Conservation (phyloP, 1,284 basidiomycete species). For the Fomitiporia mediterranea region DNA sequence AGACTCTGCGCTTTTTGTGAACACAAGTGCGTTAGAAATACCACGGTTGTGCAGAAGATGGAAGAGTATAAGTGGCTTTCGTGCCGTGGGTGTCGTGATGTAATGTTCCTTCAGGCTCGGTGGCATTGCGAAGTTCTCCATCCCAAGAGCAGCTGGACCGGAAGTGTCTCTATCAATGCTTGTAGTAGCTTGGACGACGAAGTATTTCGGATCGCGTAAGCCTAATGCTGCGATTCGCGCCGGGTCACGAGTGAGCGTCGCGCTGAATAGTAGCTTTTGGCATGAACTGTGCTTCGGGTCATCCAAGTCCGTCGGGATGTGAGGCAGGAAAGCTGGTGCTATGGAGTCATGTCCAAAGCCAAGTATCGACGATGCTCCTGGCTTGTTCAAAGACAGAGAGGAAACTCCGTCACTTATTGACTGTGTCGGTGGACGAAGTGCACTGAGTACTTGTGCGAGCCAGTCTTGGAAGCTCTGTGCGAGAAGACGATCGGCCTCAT, state of each 20-base stretch:
- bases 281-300: constrained; percentile 64
- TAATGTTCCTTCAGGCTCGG: constrained; percentile 81
- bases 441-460: constrained; percentile 76
- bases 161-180: constrained; percentile 36
- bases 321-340: constrained; percentile 50
- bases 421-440: constrained; percentile 45
- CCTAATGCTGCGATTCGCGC: constrained; percentile 84
- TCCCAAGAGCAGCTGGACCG: constrained; percentile 41
- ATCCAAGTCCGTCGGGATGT: constrained; percentile 44
- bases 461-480: constrained; percentile 97
- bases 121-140: constrained; percentile 83
- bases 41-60: constrained; percentile 67
- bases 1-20: constrained; percentile 95
- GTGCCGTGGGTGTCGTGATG: constrained; percentile 71
- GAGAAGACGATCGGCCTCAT: constrained; percentile 94
- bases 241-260: constrained; percentile 92
- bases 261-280: constrained; percentile 96
- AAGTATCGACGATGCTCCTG: neutral
- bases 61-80: constrained; percentile 90
- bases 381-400: constrained; percentile 16
- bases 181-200: constrained; percentile 65
- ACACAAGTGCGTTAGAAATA: constrained; percentile 78
- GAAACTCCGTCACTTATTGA: neutral
- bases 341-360: constrained; percentile 44
- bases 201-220: constrained; percentile 81